Percentiles rank a stretch among this genome's conserved stretches.
Conservation (phyloP, 768 basidiomycete genomes). For the Russula sp. region DNA sequence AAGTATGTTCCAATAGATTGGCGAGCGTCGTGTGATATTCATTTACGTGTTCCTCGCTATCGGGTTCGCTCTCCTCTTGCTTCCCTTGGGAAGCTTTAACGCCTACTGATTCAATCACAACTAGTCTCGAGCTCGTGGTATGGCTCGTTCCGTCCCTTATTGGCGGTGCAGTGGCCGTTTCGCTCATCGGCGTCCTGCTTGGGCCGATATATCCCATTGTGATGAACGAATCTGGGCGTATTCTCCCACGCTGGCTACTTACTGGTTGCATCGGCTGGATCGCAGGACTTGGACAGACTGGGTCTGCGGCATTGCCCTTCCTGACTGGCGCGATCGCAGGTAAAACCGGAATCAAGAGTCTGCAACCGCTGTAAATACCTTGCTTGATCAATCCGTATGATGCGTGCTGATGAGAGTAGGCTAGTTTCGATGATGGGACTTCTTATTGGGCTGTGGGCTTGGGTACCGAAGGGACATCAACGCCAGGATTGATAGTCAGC, state of each 20-base stretch:
- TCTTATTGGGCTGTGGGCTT: constrained; percentile 44
- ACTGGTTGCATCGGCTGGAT: constrained; percentile 50
- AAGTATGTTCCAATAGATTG: constrained; percentile 34
- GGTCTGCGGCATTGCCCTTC: constrained; percentile 52
- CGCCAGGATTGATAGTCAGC: constrained; percentile 18
- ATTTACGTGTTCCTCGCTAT: constrained; percentile 41
- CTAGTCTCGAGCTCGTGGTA: constrained; percentile 51
- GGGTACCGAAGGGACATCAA: constrained; percentile 38
- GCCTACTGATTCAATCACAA: not conserved
- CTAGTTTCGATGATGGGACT: constrained; percentile 44
- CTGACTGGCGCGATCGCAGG: constrained; percentile 47
- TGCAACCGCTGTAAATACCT: constrained; percentile 49
- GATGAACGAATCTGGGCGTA: constrained; percentile 42
- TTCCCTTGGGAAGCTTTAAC: not conserved
- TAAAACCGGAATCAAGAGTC: constrained; percentile 42
- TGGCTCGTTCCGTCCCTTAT: constrained; percentile 57
- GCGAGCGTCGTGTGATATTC: constrained; percentile 40
- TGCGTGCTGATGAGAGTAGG: constrained; percentile 27
- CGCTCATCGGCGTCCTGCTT: constrained; percentile 52
- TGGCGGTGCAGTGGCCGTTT: constrained; percentile 51
- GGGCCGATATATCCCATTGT: constrained; percentile 48
- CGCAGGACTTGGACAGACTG: constrained; percentile 50
- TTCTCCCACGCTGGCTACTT: constrained; percentile 47
- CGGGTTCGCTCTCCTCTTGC: constrained; percentile 34
- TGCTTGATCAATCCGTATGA: not conserved